A percentile compares a stretch with the other conserved stretches of the same genome.
Evolutionary conservation across 139 green algal species (phyloP).

Genomic region (Astrephomene gubernaculifera): DNA sequence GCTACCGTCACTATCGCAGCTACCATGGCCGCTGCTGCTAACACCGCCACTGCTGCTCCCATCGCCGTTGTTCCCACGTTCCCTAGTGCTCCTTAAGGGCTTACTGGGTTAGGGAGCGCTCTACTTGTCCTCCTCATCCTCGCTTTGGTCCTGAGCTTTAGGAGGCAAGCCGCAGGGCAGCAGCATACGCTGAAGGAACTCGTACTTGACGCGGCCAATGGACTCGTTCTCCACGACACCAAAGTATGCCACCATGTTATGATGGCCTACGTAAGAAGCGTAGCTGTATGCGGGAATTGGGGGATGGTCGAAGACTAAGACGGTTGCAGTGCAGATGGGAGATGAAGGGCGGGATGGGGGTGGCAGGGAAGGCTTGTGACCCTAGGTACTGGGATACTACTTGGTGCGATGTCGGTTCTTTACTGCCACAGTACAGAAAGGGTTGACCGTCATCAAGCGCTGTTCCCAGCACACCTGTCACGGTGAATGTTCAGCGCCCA

Average conservation of each 20-base stretch:
- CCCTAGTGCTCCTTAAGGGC: too few species aligned
- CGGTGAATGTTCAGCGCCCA: slow-evolving; percentile 98
- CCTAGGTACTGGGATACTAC: too few species aligned
- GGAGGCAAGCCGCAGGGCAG: slow-evolving; percentile 90
- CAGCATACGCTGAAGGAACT: slow-evolving; percentile 94
- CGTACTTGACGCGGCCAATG: slow-evolving; percentile 91
- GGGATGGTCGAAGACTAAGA: neutral
- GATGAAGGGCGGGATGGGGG: too few species aligned
- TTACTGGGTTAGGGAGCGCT: neutral
- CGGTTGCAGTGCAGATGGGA: neutral
- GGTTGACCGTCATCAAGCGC: too few species aligned
- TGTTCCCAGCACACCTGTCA: slow-evolving; percentile 71
- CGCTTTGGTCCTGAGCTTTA: slow-evolving; percentile 71
- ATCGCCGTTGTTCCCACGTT: too few species aligned
- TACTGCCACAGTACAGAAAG: too few species aligned
- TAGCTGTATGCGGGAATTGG: slow-evolving; percentile 71
- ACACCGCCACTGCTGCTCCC: too few species aligned
- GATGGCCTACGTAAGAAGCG: slow-evolving; percentile 94
- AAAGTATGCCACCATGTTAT: slow-evolving; percentile 92
- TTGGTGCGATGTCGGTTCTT: too few species aligned
- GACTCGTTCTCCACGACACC: slow-evolving; percentile 96
- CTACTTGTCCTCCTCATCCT: slow-evolving; percentile 62
- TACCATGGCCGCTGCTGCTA: too few species aligned
- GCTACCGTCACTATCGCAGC: too few species aligned
- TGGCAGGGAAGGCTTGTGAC: too few species aligned